These are phyloP conservation scores for Penicillium argentinense DNA, from an alignment of 495 filamentous ascomycete species.

Conservation along the genomic window DNA sequence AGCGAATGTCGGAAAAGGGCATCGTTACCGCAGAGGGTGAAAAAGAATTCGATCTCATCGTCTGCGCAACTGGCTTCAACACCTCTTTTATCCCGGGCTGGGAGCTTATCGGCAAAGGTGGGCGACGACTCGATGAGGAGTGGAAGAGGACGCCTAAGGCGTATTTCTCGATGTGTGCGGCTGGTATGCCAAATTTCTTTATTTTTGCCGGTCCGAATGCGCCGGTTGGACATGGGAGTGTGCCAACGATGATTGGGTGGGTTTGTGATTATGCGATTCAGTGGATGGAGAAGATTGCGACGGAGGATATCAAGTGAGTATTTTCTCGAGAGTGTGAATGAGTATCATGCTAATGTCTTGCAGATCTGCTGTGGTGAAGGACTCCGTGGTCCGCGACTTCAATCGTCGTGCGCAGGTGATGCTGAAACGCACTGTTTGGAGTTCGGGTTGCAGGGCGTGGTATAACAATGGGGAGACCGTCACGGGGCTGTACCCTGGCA, in stretches of 20 bases:
- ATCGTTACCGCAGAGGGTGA: slow-evolving; percentile 41
- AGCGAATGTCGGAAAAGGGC: slow-evolving; percentile 34
- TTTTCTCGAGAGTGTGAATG: no score
- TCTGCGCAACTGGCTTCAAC: slow-evolving; percentile 54
- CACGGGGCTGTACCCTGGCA: slow-evolving; percentile 1
- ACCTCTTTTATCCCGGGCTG: slow-evolving; percentile 37
- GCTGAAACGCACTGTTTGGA: slow-evolving; percentile 3
- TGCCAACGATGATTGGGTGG: neutral
- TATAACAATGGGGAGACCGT: slow-evolving; percentile 6
- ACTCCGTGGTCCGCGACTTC: neutral
- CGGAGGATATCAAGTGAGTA: slow-evolving; percentile 32
- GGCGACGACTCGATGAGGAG: slow-evolving; percentile 30
- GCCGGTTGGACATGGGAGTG: slow-evolving; percentile 29
- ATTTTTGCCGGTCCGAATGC: slow-evolving; percentile 37
- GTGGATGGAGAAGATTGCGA: slow-evolving; percentile 43
- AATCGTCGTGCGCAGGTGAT: slow-evolving; percentile 1
- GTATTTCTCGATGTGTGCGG: slow-evolving; percentile 20
- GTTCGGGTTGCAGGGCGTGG: slow-evolving; percentile 2
- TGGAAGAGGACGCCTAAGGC: slow-evolving; percentile 29
- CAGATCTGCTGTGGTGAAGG: slow-evolving; percentile 16
- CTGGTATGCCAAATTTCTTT: slow-evolving; percentile 38
- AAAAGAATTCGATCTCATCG: slow-evolving; percentile 43
- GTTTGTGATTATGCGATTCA: slow-evolving; percentile 47
- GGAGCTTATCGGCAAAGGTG: slow-evolving; percentile 36
- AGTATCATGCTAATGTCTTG: slow-evolving; percentile 43